These are phyloP conservation scores for Hylodesmum podocarpum DNA, from an alignment of 306 rosid genomes.

Conservation along the genomic window DNA sequence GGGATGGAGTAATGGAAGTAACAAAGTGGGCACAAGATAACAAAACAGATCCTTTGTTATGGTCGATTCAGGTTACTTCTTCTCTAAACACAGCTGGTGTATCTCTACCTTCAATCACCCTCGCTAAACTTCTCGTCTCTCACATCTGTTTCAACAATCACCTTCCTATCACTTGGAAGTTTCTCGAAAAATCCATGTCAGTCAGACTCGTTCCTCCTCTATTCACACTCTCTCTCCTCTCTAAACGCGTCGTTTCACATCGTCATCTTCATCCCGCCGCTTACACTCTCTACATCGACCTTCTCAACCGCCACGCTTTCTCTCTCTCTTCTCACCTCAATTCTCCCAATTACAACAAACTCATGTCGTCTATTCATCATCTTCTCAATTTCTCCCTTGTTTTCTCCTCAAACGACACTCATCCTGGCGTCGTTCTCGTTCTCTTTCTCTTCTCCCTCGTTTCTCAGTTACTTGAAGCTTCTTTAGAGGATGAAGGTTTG, in stretches of 20 bases:
- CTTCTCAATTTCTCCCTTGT: constrained; percentile 53
- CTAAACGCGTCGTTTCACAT: constrained; percentile 61
- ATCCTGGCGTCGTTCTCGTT: constrained; percentile 65
- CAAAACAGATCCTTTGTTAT: constrained; percentile 59
- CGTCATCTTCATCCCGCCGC: constrained; percentile 72
- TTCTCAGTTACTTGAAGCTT: constrained; percentile 77
- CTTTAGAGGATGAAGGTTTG: constrained; percentile 79
- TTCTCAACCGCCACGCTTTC: constrained; percentile 63
- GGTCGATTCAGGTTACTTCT: constrained; percentile 67
- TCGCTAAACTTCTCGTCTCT: constrained; percentile 58
- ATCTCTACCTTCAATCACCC: constrained; percentile 61
- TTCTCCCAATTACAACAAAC: constrained; percentile 45
- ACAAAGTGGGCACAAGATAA: constrained; percentile 71
- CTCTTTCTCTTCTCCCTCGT: constrained; percentile 63
- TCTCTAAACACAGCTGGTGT: constrained; percentile 53
- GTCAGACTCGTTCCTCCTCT: constrained; percentile 62
- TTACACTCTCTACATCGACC: constrained; percentile 74
- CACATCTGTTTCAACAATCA: constrained; percentile 79
- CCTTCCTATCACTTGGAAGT: constrained; percentile 75
- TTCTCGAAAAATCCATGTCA: constrained; percentile 65
- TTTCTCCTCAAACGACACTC: constrained; percentile 25
- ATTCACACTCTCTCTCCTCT: constrained; percentile 67
- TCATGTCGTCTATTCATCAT: constrained; percentile 62
- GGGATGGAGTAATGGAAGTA: constrained; percentile 69
- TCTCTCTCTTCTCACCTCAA: constrained; percentile 51